phyloP scores from a whole-genome alignment of 176 grass and related monocot species.

The Zoysia pacifica region DNA sequence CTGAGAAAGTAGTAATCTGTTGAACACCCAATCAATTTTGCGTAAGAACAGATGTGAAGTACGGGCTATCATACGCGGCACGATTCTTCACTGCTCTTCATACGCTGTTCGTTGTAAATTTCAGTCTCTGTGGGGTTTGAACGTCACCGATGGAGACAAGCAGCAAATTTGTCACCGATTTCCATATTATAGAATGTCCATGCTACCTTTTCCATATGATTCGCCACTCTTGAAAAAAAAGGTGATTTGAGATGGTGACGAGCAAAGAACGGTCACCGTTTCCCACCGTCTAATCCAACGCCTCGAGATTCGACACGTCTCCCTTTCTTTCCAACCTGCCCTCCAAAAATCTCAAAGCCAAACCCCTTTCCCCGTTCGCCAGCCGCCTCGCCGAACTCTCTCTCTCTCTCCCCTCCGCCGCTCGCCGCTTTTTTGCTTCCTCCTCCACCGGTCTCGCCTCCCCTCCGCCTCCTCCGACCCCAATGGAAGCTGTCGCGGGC shows the following conservation, averaged over 20 bases:
- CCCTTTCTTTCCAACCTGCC: not conserved
- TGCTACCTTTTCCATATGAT: not conserved
- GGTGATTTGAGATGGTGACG: not conserved
- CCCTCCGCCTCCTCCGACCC: not conserved
- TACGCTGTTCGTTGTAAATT: too few species aligned
- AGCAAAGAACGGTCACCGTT: not conserved
- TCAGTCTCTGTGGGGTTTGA: too few species aligned
- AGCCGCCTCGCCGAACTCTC: conserved; percentile 47
- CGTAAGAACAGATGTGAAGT: not conserved
- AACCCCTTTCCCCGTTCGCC: conserved; percentile 1
- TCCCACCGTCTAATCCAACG: conserved; percentile 32
- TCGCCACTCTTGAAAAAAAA: not conserved
- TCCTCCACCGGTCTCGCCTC: not conserved
- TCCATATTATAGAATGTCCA: not conserved
- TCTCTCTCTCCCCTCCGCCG: conserved; percentile 9
- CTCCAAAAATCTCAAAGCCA: conserved; percentile 31
- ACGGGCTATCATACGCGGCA: not conserved
- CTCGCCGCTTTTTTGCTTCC: not conserved
- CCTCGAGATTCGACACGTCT: not conserved
- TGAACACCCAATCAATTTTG: not conserved
- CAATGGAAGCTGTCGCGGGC: conserved; percentile 53
- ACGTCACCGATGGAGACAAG: not conserved
- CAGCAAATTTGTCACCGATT: not conserved
- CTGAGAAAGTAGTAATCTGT: not conserved
- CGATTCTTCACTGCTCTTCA: not conserved